Evolutionary conservation across 768 basidiomycete genomes (phyloP).

Genomic region (Clitopilus hobsonii): DNA sequence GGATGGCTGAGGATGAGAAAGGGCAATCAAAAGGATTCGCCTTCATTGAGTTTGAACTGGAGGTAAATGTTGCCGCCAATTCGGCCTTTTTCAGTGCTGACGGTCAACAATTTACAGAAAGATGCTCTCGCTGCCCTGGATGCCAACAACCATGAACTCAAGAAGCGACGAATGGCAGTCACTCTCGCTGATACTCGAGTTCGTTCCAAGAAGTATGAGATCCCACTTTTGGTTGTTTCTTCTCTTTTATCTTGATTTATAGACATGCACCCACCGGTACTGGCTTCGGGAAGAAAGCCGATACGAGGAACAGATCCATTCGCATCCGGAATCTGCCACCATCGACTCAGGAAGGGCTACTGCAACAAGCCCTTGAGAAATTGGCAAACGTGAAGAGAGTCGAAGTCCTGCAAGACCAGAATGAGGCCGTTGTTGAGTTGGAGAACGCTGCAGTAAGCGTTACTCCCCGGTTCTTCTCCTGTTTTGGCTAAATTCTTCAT

Average conservation of each 20-base stretch:
- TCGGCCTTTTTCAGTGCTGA: background rate
- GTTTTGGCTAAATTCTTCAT: background rate
- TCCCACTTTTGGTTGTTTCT: background rate
- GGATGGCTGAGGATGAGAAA: slow-evolving; percentile 69
- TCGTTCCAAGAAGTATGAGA: slow-evolving; percentile 22
- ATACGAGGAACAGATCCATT: slow-evolving; percentile 65
- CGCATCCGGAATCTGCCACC: slow-evolving; percentile 72
- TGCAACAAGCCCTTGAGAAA: slow-evolving; percentile 89
- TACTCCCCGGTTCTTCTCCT: background rate
- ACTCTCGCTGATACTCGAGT: slow-evolving; percentile 77
- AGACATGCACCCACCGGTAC: slow-evolving; percentile 45
- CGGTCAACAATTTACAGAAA: slow-evolving; percentile 35
- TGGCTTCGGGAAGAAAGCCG: slow-evolving; percentile 52
- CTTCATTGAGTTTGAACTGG: slow-evolving; percentile 85
- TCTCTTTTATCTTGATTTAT: background rate
- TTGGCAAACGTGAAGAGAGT: slow-evolving; percentile 64
- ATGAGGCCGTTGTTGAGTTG: slow-evolving; percentile 62
- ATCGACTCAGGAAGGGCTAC: slow-evolving; percentile 80
- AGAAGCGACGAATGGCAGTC: slow-evolving; percentile 86
- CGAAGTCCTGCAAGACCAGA: slow-evolving; percentile 61
- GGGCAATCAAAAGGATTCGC: slow-evolving; percentile 81
- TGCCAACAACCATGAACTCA: slow-evolving; percentile 85
- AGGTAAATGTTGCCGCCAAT: slow-evolving; percentile 40
- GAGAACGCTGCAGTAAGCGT: slow-evolving; percentile 58
- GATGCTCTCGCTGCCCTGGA: slow-evolving; percentile 67